Conservation (phyloP, 768 basidiomycete species). For the Russula foetens region DNA sequence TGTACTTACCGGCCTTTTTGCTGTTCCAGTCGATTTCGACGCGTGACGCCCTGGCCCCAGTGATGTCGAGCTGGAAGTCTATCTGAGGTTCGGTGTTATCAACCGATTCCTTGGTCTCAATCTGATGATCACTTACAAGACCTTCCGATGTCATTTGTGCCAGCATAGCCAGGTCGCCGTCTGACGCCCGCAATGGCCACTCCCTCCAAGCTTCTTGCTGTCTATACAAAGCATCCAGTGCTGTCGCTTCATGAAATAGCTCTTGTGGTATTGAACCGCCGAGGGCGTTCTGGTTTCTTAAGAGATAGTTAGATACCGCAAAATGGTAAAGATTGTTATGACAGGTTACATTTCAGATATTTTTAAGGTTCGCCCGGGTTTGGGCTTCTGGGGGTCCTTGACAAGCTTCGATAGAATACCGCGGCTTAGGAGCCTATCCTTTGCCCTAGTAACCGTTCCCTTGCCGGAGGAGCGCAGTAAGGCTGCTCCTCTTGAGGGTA, state of each 20-base stretch:
- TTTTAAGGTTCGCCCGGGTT: slow-evolving; percentile 66
- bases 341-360: slow-evolving; percentile 58
- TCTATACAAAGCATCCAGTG: slow-evolving; percentile 48
- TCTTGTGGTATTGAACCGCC: slow-evolving; percentile 57
- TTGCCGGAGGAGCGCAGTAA: slow-evolving; percentile 54
- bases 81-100: slow-evolving; percentile 37
- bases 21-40: slow-evolving; percentile 72
- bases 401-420: slow-evolving; percentile 60
- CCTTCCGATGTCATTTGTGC: slow-evolving; percentile 77
- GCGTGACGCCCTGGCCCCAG: slow-evolving; percentile 48
- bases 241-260: slow-evolving; percentile 61
- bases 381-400: slow-evolving; percentile 51
- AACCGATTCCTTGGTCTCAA: neutral
- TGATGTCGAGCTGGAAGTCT: slow-evolving; percentile 63
- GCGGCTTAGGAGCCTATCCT: slow-evolving; percentile 50
- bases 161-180: slow-evolving; percentile 73
- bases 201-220: slow-evolving; percentile 52
- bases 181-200: slow-evolving; percentile 74
- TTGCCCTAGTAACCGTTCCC: slow-evolving; percentile 45
- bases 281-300: slow-evolving; percentile 59
- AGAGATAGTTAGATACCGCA: neutral
- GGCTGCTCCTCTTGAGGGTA: slow-evolving; percentile 46
- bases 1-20: slow-evolving; percentile 68
- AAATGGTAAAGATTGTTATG: neutral
- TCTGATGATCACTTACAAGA: slow-evolving; percentile 37